phyloP scores from a whole-genome alignment of 768 basidiomycete species.

The Pulveroboletus sp. region DNA sequence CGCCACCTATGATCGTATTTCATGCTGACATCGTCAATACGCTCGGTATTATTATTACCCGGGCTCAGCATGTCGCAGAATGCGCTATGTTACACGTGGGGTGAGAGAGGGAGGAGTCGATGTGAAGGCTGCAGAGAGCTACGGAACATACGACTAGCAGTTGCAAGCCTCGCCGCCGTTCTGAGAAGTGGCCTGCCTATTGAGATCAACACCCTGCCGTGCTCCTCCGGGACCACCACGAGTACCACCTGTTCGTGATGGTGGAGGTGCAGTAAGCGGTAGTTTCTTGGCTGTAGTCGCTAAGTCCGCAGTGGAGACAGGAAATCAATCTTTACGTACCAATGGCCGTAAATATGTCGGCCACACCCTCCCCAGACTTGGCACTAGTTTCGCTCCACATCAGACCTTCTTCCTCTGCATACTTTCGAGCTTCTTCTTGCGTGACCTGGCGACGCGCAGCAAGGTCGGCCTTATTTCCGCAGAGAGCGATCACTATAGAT shows the following conservation, averaged over 20 bases:
- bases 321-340: constrained; percentile 44
- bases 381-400: constrained; percentile 93
- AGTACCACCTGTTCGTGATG: constrained; percentile 51
- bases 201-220: constrained; percentile 74
- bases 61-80: constrained; percentile 26
- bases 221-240: constrained; percentile 47
- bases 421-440: constrained; percentile 87
- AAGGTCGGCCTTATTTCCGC: constrained; percentile 93
- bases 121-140: constrained; percentile 5
- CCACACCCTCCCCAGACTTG: constrained; percentile 82
- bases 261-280: constrained; percentile 72
- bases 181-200: constrained; percentile 51
- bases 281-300: constrained; percentile 69
- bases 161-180: constrained; percentile 67
- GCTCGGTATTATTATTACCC: constrained; percentile 19
- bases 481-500: constrained; percentile 91
- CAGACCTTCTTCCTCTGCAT: constrained; percentile 85
- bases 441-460: constrained; percentile 79
- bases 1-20: neutral
- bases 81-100: constrained; percentile 30
- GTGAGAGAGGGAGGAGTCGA: constrained; percentile 14
- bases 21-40: constrained; percentile 6
- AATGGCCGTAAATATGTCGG: constrained; percentile 81
- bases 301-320: neutral
- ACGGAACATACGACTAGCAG: constrained; percentile 43